Base-by-base conservation (phyloP, 2,329 filamentous ascomycete genomes). In the Elsinoe necatrix region DNA sequence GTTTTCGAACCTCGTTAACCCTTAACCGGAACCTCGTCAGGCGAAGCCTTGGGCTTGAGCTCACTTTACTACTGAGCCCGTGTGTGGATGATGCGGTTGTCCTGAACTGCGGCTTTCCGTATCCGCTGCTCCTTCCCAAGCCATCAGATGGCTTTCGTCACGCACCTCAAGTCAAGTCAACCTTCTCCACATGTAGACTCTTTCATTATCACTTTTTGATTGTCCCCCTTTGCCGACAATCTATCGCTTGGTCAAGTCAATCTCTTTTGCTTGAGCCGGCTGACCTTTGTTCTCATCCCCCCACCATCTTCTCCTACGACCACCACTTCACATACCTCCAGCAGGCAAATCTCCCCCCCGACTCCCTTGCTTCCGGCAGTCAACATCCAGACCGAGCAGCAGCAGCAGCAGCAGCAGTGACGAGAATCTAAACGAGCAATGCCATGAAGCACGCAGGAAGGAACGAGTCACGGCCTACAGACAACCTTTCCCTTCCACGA, bases 281-380 rank as follows among this genome's bases (percentile, higher is more conserved):
- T 42, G 35, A 35, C 45, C 21, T 45, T 42, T 39, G 11, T 16
- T 37, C 48, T 18, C 34, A 35, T 52, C 31, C 48, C 29, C 29
- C 34, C 48, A 52, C 48, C 31, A 52, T 12, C 45, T 56, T 56
- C 29, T n/a, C 58, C 56, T 56, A 29, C 27, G 27, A 29, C 51
- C 56, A 34, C 55, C 47, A 60, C 37, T 42, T 25, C 20, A 48
- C 58, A 57, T 60, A 58, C 58, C 37, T 55, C 29, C n/a, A 23
- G 12, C 27, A 29, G 31, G 52, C 35, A 29, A 45, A 63, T 57
- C 59, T 65, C 59, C 39, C 63, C n/a, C 61, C 61, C 61, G 59
- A 54, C 59, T 59, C 62, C 64, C 65, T 67, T 67, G 65, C 65
- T 62, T 65, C 60, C 64, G 61, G 34, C 59, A 35, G 29, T 20